Conservation (phyloP, 2,329 filamentous ascomycete genomes). For the Calonectria pauciramosa region DNA sequence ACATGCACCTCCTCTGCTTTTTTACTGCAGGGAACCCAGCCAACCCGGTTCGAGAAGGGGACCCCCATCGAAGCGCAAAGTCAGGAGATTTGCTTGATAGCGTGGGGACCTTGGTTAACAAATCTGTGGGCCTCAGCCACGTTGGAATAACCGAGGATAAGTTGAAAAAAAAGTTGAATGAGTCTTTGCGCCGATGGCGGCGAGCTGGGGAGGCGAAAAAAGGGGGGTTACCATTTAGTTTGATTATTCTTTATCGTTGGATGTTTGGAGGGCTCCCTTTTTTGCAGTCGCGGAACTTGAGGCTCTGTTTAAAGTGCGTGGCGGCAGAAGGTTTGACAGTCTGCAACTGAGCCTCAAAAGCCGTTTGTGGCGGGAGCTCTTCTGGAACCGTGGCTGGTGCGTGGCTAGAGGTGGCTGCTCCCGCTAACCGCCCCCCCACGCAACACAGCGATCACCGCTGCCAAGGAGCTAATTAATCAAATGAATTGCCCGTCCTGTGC, state of each 20-base stretch:
- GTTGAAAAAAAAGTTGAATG: slow-evolving; percentile 1
- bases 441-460: neutral
- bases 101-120: slow-evolving; percentile 25
- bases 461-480: neutral
- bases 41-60: slow-evolving; percentile 3
- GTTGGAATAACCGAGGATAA: slow-evolving; percentile 46
- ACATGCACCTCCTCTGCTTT: neutral
- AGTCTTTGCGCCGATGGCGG: slow-evolving; percentile 9
- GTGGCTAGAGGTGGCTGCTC: neutral
- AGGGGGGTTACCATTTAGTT: neutral
- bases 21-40: neutral
- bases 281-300: neutral
- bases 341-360: slow-evolving; percentile 18
- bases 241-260: neutral
- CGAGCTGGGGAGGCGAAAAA: neutral
- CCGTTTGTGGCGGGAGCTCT: slow-evolving; percentile 1
- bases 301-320: slow-evolving; percentile 5
- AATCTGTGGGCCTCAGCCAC: slow-evolving; percentile 27
- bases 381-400: slow-evolving; percentile 19
- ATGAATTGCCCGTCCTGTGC: neutral
- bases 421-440: neutral
- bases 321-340: slow-evolving; percentile 3
- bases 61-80: slow-evolving; percentile 16
- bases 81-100: slow-evolving; percentile 38
- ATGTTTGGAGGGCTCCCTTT: neutral